Evolutionary conservation across 2,329 filamentous ascomycete genomes (phyloP).

Genomic region (Fusarium odoratissimum): DNA sequence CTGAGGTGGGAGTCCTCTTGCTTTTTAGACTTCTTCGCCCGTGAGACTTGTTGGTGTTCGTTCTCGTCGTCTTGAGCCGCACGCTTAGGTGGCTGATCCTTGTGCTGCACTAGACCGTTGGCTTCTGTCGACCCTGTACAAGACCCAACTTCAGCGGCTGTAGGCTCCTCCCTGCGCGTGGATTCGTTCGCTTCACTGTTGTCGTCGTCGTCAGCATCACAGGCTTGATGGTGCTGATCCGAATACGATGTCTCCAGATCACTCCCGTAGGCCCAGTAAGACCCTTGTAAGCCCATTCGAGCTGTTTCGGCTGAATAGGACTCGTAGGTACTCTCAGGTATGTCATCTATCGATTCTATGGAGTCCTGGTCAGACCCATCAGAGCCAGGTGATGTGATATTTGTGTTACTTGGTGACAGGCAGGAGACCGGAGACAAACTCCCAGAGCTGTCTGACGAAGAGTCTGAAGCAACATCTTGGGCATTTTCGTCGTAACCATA

Average conservation of each 20-base stretch:
- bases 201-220: not conserved
- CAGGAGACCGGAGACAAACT: not conserved
- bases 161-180: too few relatives aligned
- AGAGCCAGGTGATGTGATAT: not conserved
- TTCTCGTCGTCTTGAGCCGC: not conserved
- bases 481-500: too few relatives aligned
- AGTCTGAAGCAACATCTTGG: not conserved
- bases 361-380: not conserved
- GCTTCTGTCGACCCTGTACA: accelerated
- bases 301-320: accelerated
- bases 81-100: not conserved
- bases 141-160: too few relatives aligned
- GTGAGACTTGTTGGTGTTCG: not conserved
- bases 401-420: not conserved
- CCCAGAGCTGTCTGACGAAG: not conserved
- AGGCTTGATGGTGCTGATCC: too few relatives aligned
- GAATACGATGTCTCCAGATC: not conserved
- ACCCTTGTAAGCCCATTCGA: not conserved
- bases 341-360: not conserved
- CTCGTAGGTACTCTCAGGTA: not conserved
- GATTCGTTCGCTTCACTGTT: not conserved
- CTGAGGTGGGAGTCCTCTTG: not conserved
- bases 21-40: not conserved
- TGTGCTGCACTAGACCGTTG: not conserved
- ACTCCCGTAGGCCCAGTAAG: not conserved